Conservation (phyloP, 371 early-diverging fungal species). For the Mortierella sp. region DNA sequence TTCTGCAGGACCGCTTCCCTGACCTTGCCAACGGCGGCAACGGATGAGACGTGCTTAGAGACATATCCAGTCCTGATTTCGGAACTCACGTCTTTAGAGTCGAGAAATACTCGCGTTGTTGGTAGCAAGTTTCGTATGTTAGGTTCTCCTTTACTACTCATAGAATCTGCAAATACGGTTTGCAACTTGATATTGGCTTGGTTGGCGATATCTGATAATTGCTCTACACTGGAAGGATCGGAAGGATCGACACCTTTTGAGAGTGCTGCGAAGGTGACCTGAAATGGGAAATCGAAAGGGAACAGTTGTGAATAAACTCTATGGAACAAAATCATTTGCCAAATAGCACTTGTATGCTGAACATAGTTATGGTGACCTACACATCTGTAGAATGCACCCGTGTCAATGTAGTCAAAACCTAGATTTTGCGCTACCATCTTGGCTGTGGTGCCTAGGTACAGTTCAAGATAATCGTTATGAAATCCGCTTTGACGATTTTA, state of each 20-base stretch:
- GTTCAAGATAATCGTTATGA: neutral
- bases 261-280: slow-evolving; percentile 72
- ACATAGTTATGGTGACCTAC: slow-evolving; percentile 41
- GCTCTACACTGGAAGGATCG: slow-evolving; percentile 15
- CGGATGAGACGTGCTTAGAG: slow-evolving; percentile 71
- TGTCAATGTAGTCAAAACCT: slow-evolving; percentile 86
- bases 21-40: slow-evolving; percentile 79
- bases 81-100: slow-evolving; percentile 75
- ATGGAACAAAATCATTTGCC: neutral
- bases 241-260: slow-evolving; percentile 56
- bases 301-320: neutral
- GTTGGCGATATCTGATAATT: slow-evolving; percentile 47
- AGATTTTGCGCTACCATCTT: slow-evolving; percentile 77
- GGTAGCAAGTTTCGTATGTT: slow-evolving; percentile 27
- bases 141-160: slow-evolving; percentile 14
- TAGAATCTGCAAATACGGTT: slow-evolving; percentile 22
- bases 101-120: slow-evolving; percentile 63
- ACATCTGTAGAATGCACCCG: slow-evolving; percentile 78
- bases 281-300: neutral
- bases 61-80: slow-evolving; percentile 76
- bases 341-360: neutral
- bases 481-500: neutral
- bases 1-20: slow-evolving; percentile 73
- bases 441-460: slow-evolving; percentile 76
- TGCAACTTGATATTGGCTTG: slow-evolving; percentile 37